These are phyloP conservation scores for Hyphodiscus hymeniophilus DNA, from an alignment of 495 filamentous ascomycete genomes.

Conservation along the genomic window DNA sequence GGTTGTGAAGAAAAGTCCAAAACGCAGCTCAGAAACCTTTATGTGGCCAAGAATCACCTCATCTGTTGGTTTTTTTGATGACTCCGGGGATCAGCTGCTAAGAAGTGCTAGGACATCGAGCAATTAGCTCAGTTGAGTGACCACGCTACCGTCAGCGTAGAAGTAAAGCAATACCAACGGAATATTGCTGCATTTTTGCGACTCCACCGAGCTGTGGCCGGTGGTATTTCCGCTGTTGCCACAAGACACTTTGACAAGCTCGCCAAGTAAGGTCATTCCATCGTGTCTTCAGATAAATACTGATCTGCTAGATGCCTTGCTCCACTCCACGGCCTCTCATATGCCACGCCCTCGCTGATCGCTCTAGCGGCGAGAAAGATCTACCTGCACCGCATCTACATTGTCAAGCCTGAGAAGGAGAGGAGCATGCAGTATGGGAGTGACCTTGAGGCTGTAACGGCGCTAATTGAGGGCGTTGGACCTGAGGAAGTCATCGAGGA, in stretches of 20 bases:
- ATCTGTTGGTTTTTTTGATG: slow-evolving; percentile 1
- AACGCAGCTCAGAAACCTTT: slow-evolving; percentile 1
- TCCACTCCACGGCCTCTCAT: slow-evolving; percentile 71
- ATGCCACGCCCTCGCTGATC: slow-evolving; percentile 77
- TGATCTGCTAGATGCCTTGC: slow-evolving; percentile 51
- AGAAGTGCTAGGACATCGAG: slow-evolving; percentile 18
- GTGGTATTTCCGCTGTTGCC: slow-evolving; percentile 67
- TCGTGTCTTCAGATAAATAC: neutral
- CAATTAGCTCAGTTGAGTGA: slow-evolving; percentile 11
- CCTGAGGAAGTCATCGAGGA: slow-evolving; percentile 79
- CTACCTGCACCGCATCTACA: slow-evolving; percentile 73
- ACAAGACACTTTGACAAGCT: slow-evolving; percentile 69
- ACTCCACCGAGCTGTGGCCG: slow-evolving; percentile 72
- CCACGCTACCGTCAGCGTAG: slow-evolving; percentile 31
- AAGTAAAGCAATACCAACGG: slow-evolving; percentile 72
- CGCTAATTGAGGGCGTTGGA: slow-evolving; percentile 56
- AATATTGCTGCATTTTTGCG: slow-evolving; percentile 82
- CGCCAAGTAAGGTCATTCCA: slow-evolving; percentile 37
- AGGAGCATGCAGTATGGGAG: slow-evolving; percentile 92
- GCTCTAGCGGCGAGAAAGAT: slow-evolving; percentile 80
- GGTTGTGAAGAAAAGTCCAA: slow-evolving; percentile 28
- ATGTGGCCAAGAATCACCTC: slow-evolving; percentile 14
- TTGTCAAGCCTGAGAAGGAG: slow-evolving; percentile 62
- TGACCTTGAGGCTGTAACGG: slow-evolving; percentile 56
- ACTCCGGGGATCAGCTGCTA: neutral